phyloP scores from a whole-genome alignment of 441 rosid species.

The Populus tomentosa region DNA sequence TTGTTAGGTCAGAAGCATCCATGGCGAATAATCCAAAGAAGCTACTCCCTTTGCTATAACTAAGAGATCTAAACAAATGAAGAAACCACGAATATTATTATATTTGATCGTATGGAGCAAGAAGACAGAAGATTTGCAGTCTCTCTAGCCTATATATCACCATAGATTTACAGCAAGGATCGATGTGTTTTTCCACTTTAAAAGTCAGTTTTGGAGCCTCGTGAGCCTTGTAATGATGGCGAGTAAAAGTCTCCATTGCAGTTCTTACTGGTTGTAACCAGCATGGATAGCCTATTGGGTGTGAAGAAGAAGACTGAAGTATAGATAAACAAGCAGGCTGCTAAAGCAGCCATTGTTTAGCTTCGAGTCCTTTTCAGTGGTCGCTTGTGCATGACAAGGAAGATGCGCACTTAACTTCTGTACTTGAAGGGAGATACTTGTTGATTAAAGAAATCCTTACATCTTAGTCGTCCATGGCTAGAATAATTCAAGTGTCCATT shows the following conservation, averaged over 20 bases:
- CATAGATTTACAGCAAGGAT: background rate
- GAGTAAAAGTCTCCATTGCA: too few species aligned
- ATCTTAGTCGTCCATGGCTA: background rate
- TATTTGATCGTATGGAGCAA: background rate
- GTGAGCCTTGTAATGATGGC: background rate
- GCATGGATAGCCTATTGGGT: too few species aligned
- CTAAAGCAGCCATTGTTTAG: background rate
- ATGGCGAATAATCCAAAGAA: background rate
- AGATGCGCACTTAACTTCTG: background rate
- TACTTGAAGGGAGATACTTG: background rate
- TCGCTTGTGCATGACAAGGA: background rate
- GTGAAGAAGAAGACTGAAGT: too few species aligned
- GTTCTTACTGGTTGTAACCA: background rate
- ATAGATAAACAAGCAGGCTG: too few species aligned
- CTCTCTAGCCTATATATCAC: background rate
- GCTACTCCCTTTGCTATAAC: background rate
- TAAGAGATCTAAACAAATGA: background rate
- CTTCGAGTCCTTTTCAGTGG: background rate
- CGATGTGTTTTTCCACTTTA: background rate
- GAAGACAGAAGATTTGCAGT: background rate
- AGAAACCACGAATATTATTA: background rate
- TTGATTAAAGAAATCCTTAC: background rate
- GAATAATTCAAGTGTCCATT: background rate
- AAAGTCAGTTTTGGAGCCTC: background rate
- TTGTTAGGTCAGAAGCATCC: background rate